A percentile compares a stretch with the other conserved stretches of the same genome.
Conservation (phyloP, 2,329 filamentous ascomycete species). For the Fonsecaea monophora region DNA sequence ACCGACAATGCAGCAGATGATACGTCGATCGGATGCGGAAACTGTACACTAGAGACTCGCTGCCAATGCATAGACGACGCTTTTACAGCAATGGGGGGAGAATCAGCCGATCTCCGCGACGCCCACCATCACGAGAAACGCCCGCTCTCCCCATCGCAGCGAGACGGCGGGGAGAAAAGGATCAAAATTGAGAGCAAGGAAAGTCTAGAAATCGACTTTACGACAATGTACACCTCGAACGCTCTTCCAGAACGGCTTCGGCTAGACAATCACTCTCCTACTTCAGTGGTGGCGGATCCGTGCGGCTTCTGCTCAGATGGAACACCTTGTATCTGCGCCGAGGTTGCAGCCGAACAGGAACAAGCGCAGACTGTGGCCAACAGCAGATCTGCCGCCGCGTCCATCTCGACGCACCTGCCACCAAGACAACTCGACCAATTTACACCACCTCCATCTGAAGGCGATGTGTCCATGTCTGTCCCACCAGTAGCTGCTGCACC, state of each 20-base stretch:
- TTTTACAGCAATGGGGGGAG: constrained; percentile 53
- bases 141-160: constrained; percentile 43
- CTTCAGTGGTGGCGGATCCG: constrained; percentile 63
- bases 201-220: constrained; percentile 74
- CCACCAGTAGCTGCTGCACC: constrained; percentile 41
- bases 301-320: constrained; percentile 86
- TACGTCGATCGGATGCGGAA: constrained; percentile 67
- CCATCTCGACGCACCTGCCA: neutral
- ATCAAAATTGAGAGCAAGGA: constrained; percentile 52
- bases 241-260: constrained; percentile 63
- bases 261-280: constrained; percentile 42
- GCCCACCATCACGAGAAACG: constrained; percentile 47
- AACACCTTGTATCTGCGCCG: constrained; percentile 82
- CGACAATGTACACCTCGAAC: constrained; percentile 45
- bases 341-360: constrained; percentile 59
- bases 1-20: constrained; percentile 42
- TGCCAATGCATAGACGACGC: constrained; percentile 68
- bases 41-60: constrained; percentile 66
- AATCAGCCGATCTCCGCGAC: constrained; percentile 47
- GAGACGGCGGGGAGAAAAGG: constrained; percentile 60
- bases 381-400: constrained; percentile 49
- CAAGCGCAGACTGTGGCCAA: constrained; percentile 20
- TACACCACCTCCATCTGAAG: constrained; percentile 61
- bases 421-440: constrained; percentile 50
- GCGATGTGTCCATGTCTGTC: constrained; percentile 63